A percentile compares a stretch with the other conserved stretches of the same genome.
Evolutionary conservation across 139 green algal species (phyloP).

Genomic region (Chlorella sorokiniana): DNA sequence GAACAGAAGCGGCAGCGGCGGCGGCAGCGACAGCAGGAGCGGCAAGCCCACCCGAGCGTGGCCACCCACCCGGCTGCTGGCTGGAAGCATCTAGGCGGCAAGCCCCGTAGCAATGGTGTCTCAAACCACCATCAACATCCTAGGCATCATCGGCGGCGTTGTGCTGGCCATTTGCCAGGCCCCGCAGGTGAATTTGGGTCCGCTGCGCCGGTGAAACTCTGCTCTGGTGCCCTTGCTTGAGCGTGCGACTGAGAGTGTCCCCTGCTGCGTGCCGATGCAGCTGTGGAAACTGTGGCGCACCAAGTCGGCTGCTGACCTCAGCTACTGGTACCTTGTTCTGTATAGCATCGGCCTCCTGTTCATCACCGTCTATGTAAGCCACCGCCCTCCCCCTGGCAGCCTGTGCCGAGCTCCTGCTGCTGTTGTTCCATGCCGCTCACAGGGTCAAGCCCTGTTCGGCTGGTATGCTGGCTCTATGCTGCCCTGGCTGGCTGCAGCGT

Average conservation of each 20-base stretch:
- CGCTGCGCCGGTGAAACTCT: background rate
- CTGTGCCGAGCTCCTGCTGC: background rate
- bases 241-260: too few species aligned
- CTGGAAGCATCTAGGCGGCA: background rate
- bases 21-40: too few species aligned
- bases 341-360: conserved; percentile 18
- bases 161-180: conserved; percentile 21
- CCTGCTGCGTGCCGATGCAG: background rate
- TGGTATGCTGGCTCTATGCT: background rate
- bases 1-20: too few species aligned
- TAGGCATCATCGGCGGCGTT: conserved; percentile 5
- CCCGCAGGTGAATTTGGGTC: background rate
- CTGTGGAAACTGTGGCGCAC: conserved; percentile 16
- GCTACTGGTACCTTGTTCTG: background rate
- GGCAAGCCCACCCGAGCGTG: too few species aligned
- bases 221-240: background rate
- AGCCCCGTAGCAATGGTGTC: background rate
- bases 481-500: background rate
- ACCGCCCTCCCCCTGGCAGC: background rate
- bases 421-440: background rate
- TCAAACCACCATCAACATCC: background rate
- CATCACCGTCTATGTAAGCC: conserved; percentile 19
- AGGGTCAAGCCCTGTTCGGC: background rate
- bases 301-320: conserved; percentile 13
- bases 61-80: too few species aligned